phyloP scores from a whole-genome alignment of 2,329 filamentous ascomycete genomes.

The Dactylellina cionopaga region DNA sequence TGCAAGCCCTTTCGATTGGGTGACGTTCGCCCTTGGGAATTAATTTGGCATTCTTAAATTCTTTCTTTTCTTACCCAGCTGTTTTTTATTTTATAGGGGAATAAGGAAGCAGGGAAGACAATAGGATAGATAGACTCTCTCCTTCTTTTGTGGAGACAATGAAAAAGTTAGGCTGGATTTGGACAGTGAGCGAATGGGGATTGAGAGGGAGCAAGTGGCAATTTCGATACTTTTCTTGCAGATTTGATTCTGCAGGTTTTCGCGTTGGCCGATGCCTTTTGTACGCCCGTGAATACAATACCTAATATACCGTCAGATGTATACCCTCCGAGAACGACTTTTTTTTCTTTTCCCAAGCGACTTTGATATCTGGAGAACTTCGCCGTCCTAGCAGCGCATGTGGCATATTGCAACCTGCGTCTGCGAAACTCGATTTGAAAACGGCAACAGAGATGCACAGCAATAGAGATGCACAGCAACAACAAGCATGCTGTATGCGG shows the following conservation, averaged over 20 bases:
- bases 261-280: neutral
- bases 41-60: too few relatives aligned
- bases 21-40: neutral
- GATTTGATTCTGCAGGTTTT: constrained; percentile 28
- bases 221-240: constrained; percentile 8
- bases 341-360: too few relatives aligned
- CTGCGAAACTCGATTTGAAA: neutral
- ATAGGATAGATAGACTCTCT: neutral
- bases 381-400: too few relatives aligned
- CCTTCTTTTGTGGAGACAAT: constrained; percentile 7
- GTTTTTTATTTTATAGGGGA: neutral
- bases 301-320: too few relatives aligned
- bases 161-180: constrained; percentile 15
- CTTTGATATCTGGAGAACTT: too few relatives aligned
- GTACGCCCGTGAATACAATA: too few relatives aligned
- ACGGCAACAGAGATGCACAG: neutral
- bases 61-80: too few relatives aligned
- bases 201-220: constrained; percentile 3
- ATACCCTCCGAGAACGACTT: too few relatives aligned
- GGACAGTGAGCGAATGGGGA: constrained; percentile 28
- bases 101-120: neutral
- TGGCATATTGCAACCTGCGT: constrained; percentile 1
- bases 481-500: neutral
- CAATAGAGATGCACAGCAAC: neutral
- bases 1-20: constrained; percentile 37